These are phyloP conservation scores for Sarocladium kiliense DNA, from an alignment of 2,329 filamentous ascomycete species.

Conservation along the genomic window DNA sequence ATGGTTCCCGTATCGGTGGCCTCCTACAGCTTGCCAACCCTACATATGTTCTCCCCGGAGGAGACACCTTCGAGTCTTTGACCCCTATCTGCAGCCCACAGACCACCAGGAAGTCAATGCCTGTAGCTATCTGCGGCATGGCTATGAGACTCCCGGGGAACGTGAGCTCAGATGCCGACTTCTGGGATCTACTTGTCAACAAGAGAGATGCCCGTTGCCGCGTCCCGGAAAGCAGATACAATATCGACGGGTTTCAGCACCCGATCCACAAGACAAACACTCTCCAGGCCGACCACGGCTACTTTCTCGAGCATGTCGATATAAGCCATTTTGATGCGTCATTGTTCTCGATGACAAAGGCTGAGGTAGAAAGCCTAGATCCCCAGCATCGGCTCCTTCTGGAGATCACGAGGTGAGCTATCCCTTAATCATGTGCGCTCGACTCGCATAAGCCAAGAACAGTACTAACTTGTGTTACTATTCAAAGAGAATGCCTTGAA, in stretches of 20 bases:
- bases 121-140: conserved; percentile 36
- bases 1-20: background rate
- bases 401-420: conserved; percentile 18
- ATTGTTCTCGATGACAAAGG: conserved; percentile 18
- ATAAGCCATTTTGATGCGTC: conserved; percentile 18
- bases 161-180: conserved; percentile 28
- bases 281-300: conserved; percentile 16
- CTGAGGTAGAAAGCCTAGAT: conserved; percentile 23
- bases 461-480: too few species aligned
- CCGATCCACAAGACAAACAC: conserved; percentile 6
- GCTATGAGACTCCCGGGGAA: conserved; percentile 33
- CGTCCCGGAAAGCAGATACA: conserved; percentile 14
- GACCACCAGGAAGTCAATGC: conserved; percentile 12
- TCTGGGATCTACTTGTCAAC: conserved; percentile 30
- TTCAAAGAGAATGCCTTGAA: conserved; percentile 10
- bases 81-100: too few species aligned
- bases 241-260: conserved; percentile 13
- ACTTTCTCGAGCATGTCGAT: conserved; percentile 21
- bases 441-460: too few species aligned
- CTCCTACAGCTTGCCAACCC: background rate
- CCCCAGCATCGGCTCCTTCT: conserved; percentile 26
- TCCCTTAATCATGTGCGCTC: too few species aligned
- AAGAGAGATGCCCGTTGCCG: conserved; percentile 11
- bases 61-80: background rate
- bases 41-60: background rate